These are phyloP conservation scores for Cyclocybe aegerita DNA, from an alignment of 768 basidiomycete species.

Conservation along the genomic window DNA sequence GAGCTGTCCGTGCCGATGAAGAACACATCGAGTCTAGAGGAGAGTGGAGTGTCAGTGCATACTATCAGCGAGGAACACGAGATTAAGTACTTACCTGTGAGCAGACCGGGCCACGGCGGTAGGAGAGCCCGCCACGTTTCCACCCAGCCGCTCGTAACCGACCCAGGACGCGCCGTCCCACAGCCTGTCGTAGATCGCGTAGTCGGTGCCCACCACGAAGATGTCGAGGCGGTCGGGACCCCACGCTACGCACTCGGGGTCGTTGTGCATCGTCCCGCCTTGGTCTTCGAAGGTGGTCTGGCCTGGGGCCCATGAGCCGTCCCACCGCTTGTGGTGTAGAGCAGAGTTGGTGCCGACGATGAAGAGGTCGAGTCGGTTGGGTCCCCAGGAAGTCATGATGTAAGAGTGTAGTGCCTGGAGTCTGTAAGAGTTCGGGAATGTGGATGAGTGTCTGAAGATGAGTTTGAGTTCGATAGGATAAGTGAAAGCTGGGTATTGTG, in stretches of 20 bases:
- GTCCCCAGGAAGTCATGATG: constrained; percentile 9
- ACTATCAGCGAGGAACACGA: background rate
- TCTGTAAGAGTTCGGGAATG: no score
- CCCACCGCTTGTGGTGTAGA: constrained; percentile 13
- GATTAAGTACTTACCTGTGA: background rate
- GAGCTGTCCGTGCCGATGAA: background rate
- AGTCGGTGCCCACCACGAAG: constrained; percentile 12
- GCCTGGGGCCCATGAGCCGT: constrained; percentile 5
- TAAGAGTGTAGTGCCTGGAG: background rate
- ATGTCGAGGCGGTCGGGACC: constrained; percentile 13
- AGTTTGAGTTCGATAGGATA: no score
- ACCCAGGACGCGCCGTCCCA: constrained; percentile 4
- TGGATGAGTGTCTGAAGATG: no score
- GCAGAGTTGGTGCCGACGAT: constrained; percentile 15
- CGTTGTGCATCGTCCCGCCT: constrained; percentile 6
- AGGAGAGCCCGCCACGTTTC: constrained; percentile 6
- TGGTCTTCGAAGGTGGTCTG: constrained; percentile 4
- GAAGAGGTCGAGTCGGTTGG: constrained; percentile 15
- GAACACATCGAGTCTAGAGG: background rate
- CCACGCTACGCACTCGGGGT: constrained; percentile 12
- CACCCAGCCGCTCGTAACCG: constrained; percentile 9
- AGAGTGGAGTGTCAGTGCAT: background rate
- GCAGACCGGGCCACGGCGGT: constrained; percentile 6
- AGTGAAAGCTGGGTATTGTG: no score
- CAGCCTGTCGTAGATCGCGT: constrained; percentile 10